phyloP scores from a whole-genome alignment of 164 flowering plant species.

The Nymphaea colorata region DNA sequence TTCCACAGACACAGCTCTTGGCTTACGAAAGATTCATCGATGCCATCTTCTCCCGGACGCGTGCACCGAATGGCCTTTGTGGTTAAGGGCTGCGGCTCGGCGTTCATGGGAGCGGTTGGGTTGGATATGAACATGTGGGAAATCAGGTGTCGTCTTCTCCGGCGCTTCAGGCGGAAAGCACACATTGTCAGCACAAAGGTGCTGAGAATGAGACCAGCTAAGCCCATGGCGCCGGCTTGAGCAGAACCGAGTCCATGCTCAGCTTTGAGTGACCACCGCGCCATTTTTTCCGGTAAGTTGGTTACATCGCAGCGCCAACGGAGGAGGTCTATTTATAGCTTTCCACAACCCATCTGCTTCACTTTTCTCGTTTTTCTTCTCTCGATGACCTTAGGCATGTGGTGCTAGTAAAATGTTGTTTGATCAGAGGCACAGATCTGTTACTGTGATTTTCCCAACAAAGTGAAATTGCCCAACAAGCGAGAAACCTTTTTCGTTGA shows the following conservation, averaged over 20 bases:
- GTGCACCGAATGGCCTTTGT: conserved; percentile 2
- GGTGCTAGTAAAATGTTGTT: too few relatives aligned
- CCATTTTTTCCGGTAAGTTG: background rate
- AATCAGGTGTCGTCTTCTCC: conserved; percentile 19
- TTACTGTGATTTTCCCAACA: too few relatives aligned
- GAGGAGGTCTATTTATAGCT: background rate
- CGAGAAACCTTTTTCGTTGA: too few relatives aligned
- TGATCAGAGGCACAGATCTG: too few relatives aligned
- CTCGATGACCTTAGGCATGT: too few relatives aligned
- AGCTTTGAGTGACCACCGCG: background rate
- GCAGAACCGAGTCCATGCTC: background rate
- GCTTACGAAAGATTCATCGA: conserved; percentile 4
- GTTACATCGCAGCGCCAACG: background rate
- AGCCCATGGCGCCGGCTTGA: conserved; percentile 20
- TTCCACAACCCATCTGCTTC: too few relatives aligned
- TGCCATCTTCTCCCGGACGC: conserved; percentile 1
- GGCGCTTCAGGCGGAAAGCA: conserved; percentile 43
- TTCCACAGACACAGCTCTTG: conserved; percentile 48
- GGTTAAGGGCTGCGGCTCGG: conserved; percentile 12
- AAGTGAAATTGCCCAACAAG: too few relatives aligned
- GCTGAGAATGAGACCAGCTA: conserved; percentile 24
- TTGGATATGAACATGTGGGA: conserved; percentile 22
- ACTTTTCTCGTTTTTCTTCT: too few relatives aligned
- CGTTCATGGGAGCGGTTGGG: conserved; percentile 37
- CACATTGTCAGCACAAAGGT: conserved; percentile 50